These are phyloP conservation scores for Paecilomyces sp. DNA, from an alignment of 2,329 filamentous ascomycete genomes.

Conservation along the genomic window DNA sequence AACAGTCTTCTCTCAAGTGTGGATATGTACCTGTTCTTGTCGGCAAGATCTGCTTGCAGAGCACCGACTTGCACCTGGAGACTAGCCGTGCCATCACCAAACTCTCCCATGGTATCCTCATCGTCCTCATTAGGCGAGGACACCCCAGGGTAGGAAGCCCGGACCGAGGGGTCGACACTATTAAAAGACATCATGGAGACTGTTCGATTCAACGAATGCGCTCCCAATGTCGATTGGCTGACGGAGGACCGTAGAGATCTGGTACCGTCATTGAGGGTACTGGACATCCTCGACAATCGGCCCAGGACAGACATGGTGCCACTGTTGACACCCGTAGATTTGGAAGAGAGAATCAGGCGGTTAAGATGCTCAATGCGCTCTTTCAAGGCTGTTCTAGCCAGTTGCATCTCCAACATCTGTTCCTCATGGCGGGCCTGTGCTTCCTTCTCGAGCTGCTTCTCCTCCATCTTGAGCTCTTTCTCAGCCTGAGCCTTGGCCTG, in stretches of 20 bases:
- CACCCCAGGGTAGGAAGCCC: constrained; percentile 10
- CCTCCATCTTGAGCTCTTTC: constrained; percentile 55
- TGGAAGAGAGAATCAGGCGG: constrained; percentile 87
- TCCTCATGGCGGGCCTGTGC: constrained; percentile 85
- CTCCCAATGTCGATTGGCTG: constrained; percentile 52
- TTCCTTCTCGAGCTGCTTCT: constrained; percentile 73
- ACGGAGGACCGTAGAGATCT: constrained; percentile 63
- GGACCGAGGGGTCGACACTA: constrained; percentile 27
- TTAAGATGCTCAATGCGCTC: constrained; percentile 97
- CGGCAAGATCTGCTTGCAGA: constrained; percentile 88
- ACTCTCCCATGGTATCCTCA: constrained; percentile 70
- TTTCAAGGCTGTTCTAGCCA: constrained; percentile 89
- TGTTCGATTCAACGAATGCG: constrained; percentile 54
- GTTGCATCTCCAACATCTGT: constrained; percentile 97
- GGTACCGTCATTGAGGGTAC: constrained; percentile 26
- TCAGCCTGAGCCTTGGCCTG: constrained; percentile 64
- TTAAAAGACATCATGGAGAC: constrained; percentile 59
- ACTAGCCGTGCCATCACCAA: constrained; percentile 77
- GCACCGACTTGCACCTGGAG: constrained; percentile 79
- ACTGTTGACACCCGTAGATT: constrained; percentile 86
- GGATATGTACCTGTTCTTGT: constrained; percentile 94
- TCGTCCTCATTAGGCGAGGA: constrained; percentile 41
- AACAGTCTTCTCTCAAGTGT: constrained; percentile 88
- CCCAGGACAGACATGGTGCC: constrained; percentile 64
- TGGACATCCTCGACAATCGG: constrained; percentile 56